Percentiles rank a stretch among this genome's conserved stretches.
These are phyloP conservation scores for Ogataea corticis DNA, from an alignment of 805 yeast species.

Conservation along the genomic window DNA sequence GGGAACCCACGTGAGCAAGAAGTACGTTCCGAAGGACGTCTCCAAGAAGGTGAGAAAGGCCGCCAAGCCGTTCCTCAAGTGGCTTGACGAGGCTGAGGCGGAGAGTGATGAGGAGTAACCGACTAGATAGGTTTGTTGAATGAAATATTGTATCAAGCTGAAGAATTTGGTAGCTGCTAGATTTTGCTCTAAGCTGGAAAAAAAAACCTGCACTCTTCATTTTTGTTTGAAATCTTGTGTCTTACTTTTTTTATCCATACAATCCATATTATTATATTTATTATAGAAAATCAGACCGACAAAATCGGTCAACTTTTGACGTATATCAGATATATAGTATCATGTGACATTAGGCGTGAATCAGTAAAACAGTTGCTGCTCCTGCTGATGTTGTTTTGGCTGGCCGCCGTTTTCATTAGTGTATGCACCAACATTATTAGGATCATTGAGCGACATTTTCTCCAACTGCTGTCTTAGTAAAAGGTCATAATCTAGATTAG, in stretches of 20 bases:
- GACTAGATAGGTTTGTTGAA: no score
- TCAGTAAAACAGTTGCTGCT: slow-evolving; percentile 19
- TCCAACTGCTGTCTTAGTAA: slow-evolving; percentile 32
- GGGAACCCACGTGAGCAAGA: slow-evolving; percentile 91
- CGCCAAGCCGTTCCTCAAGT: slow-evolving; percentile 91
- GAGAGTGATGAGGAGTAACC: slow-evolving; percentile 46
- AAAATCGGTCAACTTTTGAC: slow-evolving; percentile 1
- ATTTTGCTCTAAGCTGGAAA: no score
- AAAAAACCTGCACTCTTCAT: no score
- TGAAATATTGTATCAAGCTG: no score
- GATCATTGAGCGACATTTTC: slow-evolving; percentile 25
- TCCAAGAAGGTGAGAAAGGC: slow-evolving; percentile 94
- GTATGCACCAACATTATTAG: slow-evolving; percentile 7
- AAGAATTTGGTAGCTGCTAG: no score
- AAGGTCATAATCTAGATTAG: slow-evolving; percentile 27
- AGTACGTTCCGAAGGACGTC: slow-evolving; percentile 87
- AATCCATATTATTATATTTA: no score
- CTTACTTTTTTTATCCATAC: no score
- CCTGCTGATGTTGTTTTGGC: slow-evolving; percentile 9
- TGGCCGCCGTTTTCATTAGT: slow-evolving; percentile 10
- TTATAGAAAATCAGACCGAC: no score
- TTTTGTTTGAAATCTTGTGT: no score
- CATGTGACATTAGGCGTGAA: slow-evolving; percentile 4
- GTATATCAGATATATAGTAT: not conserved
- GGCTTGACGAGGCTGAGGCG: slow-evolving; percentile 94